Evolutionary conservation across 768 basidiomycete genomes (phyloP).

Genomic region (Termitomyces sp.): DNA sequence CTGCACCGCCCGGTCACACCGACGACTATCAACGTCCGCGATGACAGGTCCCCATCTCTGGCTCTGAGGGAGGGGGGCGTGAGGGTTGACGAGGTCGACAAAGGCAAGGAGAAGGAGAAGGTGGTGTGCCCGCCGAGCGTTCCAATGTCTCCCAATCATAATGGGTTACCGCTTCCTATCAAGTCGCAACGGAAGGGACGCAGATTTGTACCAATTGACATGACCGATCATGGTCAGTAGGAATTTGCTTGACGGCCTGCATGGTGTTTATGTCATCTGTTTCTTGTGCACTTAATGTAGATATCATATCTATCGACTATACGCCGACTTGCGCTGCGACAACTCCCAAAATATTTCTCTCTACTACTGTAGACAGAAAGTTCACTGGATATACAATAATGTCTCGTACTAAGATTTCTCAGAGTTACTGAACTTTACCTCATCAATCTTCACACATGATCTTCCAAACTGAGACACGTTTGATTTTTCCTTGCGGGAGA

Average conservation of each 20-base stretch:
- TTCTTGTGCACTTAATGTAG: neutral
- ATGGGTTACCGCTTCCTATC: conserved; percentile 10
- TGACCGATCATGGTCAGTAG: neutral
- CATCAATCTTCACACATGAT: no score
- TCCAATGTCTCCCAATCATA: neutral
- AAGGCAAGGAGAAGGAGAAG: neutral
- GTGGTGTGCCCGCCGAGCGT: neutral
- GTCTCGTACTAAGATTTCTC: no score
- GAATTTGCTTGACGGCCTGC: neutral
- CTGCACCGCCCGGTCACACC: neutral
- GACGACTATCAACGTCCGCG: neutral
- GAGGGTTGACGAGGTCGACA: neutral
- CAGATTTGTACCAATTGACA: conserved; percentile 6
- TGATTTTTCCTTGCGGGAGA: no score
- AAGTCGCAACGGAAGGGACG: conserved; percentile 12
- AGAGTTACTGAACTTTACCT: no score
- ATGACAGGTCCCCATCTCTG: neutral
- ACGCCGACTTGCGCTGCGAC: no score
- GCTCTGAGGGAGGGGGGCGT: neutral
- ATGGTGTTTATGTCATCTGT: neutral
- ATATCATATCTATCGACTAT: neutral
- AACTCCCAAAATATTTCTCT: no score
- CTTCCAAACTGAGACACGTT: no score
- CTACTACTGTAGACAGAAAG: no score
- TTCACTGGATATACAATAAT: no score